These are phyloP conservation scores for Monilinia polystroma DNA, from an alignment of 2,329 filamentous ascomycete species.

Conservation along the genomic window DNA sequence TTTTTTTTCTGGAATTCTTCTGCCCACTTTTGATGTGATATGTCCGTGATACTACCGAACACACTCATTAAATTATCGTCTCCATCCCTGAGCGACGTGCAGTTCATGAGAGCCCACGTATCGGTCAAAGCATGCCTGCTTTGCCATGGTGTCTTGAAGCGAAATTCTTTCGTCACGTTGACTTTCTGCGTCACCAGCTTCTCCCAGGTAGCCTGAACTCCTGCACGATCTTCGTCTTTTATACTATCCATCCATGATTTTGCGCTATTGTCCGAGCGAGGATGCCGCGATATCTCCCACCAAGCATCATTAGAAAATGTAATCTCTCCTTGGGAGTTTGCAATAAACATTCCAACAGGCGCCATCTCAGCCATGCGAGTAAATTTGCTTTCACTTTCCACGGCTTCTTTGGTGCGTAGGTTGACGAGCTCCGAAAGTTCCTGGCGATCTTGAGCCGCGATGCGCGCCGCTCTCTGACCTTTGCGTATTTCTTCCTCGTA, in stretches of 20 bases:
- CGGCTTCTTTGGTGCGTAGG: conserved; percentile 45
- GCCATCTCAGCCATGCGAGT: conserved; percentile 70
- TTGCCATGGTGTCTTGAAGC: conserved; percentile 68
- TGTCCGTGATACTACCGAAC: conserved; percentile 81
- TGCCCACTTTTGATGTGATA: conserved; percentile 83
- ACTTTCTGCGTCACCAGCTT: conserved; percentile 60
- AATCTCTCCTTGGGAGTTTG: conserved; percentile 67
- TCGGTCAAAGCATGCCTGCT: conserved; percentile 61
- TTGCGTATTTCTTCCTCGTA: conserved; percentile 81
- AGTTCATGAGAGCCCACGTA: conserved; percentile 76
- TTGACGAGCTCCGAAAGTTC: conserved; percentile 64
- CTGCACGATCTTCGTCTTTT: conserved; percentile 61
- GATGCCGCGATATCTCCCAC: conserved; percentile 37
- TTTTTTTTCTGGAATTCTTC: conserved; percentile 44
- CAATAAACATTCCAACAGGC: conserved; percentile 75
- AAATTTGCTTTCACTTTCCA: conserved; percentile 60
- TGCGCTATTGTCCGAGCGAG: conserved; percentile 77
- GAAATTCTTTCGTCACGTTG: conserved; percentile 69
- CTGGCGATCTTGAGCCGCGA: conserved; percentile 70
- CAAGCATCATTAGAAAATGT: conserved; percentile 71
- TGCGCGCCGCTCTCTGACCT: conserved; percentile 71
- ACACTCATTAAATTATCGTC: conserved; percentile 73
- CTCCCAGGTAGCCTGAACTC: conserved; percentile 61
- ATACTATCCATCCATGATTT: conserved; percentile 73
- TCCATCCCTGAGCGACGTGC: conserved; percentile 68